A percentile compares a stretch with the other conserved stretches of the same genome.
Evolutionary conservation across 805 yeast species (phyloP).

Genomic region (Myxozyma melibiosi): DNA sequence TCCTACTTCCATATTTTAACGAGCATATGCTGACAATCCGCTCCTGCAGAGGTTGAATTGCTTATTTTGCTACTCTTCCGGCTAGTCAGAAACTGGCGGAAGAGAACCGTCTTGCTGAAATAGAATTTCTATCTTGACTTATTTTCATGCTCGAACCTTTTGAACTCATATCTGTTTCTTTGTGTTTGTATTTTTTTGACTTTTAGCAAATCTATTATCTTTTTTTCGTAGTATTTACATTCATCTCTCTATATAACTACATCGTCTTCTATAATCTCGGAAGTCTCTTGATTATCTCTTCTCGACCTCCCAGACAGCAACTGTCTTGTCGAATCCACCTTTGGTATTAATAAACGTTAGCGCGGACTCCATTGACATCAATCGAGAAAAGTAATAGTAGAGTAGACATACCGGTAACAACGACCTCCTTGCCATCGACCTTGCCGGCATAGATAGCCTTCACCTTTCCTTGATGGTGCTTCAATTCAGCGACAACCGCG

Average conservation of each 20-base stretch:
- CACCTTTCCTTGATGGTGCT: conserved; percentile 52
- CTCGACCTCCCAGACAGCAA: conserved; percentile 42
- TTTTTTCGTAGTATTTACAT: too few species aligned
- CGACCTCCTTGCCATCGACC: conserved; percentile 43
- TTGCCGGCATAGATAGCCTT: conserved; percentile 46
- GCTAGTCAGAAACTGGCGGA: conserved; percentile 19
- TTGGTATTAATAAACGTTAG: too few species aligned
- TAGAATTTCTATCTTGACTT: background rate
- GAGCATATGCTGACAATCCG: conserved; percentile 36
- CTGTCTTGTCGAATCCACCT: conserved; percentile 51
- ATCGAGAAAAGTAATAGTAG: too few species aligned
- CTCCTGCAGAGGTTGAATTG: conserved; percentile 34
- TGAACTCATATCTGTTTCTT: background rate
- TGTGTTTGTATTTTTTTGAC: background rate
- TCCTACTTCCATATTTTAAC: conserved; percentile 42
- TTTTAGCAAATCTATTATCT: background rate
- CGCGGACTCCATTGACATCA: too few species aligned
- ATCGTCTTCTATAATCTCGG: background rate
- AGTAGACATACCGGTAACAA: conserved; percentile 48
- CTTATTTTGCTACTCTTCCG: conserved; percentile 34
- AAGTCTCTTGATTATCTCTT: conserved; percentile 3
- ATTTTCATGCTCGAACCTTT: background rate
- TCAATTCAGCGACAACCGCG: conserved; percentile 42
- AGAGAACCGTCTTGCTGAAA: conserved; percentile 7
- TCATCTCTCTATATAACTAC: too few species aligned